A percentile compares a stretch with the other conserved stretches of the same genome.
Evolutionary conservation across 768 basidiomycete species (phyloP).

Genomic region (Wakefieldia striispora): DNA sequence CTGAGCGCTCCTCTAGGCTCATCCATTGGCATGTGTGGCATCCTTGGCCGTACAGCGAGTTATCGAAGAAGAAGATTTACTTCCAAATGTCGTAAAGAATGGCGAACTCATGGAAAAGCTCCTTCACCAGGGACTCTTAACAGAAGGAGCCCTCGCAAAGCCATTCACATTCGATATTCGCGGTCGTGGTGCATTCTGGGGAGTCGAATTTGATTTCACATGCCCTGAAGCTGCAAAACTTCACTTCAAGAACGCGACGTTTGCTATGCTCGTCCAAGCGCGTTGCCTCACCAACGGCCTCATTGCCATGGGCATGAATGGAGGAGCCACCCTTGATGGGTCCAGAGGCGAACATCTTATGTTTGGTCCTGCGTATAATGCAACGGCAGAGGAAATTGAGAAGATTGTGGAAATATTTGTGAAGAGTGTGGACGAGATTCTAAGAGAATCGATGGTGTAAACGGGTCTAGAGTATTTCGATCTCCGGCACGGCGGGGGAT

Average conservation of each 20-base stretch:
- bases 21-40: conserved; percentile 76
- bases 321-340: conserved; percentile 67
- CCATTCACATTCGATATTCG: conserved; percentile 78
- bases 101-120: conserved; percentile 60
- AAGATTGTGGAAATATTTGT: conserved; percentile 66
- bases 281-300: conserved; percentile 64
- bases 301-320: conserved; percentile 71
- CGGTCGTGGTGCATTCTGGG: conserved; percentile 84
- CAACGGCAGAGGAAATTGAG: conserved; percentile 66
- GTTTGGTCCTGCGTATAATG: conserved; percentile 79
- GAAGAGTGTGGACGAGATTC: conserved; percentile 62
- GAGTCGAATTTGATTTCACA: conserved; percentile 75
- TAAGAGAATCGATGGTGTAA: conserved; percentile 37
- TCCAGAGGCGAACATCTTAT: conserved; percentile 71
- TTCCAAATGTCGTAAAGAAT: conserved; percentile 57
- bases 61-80: conserved; percentile 66
- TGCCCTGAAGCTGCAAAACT: conserved; percentile 39
- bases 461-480: too few relatives aligned
- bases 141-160: conserved; percentile 53
- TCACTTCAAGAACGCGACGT: conserved; percentile 52
- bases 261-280: conserved; percentile 74
- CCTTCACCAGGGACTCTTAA: conserved; percentile 52
- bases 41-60: conserved; percentile 79
- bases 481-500: too few relatives aligned
- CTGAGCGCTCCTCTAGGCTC: conserved; percentile 42